Base-by-base conservation (phyloP, 1,284 basidiomycete species). In the Naganishia albida region DNA sequence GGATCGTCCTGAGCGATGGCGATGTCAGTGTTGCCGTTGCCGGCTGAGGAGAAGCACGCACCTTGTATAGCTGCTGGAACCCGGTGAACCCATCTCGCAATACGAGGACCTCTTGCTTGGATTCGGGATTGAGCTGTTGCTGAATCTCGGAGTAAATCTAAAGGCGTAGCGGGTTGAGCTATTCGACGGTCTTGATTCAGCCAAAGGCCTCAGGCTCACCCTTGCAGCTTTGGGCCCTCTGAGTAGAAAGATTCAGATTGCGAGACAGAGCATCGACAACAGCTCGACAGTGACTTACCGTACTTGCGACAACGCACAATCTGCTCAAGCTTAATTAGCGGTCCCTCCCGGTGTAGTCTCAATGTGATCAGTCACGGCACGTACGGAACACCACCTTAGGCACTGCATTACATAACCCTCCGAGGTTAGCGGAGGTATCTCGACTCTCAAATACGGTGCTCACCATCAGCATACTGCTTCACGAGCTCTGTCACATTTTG, bases 161-260 rank as follows among this genome's bases (percentile, higher is more conserved):
- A 16, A 13, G 46, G 34, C 30, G 64, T 40, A 53, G 13, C 30
- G 8, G 42, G 48, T 4, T 67, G 40, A n/a, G 66, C 51, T 8
- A 63, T 51, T 23, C 39, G 25, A 43, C 48, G 39, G 26, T 51
- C 8, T 15, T 16, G 48, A 12, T 30, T 40, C 23, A 10, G 1
- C 39, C 15, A 7, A 13, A 20, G 30, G 30, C 7, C 38, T 39
- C 20, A n/a, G 18, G 70, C 76, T 63, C 38, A 77, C 77, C 63
- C 77, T 67, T 8, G 78, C 78, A 30, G 78, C 73, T 67, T 79
- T 79, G 0, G 78, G 78, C 7, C 78, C 78, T 65, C 77, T 78
- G 50, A 10, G 20, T 25, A 18, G 20, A n/a, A 7, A 48, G 3
- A 20, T 12, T 23, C 46, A 16, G 20, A 3, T 34, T 8, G 28